Base-by-base conservation (phyloP, 2,329 filamentous ascomycete species). In the Chaetomiaceae sp. region DNA sequence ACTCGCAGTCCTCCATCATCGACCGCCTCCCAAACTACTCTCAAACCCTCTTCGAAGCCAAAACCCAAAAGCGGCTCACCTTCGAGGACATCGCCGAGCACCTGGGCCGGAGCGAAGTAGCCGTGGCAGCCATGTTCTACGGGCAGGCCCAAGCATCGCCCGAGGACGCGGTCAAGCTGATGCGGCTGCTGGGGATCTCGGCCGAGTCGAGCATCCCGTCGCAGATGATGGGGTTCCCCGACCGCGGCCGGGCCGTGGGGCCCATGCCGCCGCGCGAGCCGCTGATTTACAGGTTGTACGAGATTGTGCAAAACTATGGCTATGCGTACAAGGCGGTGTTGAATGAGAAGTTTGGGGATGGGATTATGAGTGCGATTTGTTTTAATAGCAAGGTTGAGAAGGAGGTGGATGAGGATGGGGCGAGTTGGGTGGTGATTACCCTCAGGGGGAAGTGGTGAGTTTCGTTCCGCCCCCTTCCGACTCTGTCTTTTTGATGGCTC, bases 241-340 rank as follows among this genome's bases (percentile, higher is more conserved):
- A 96, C 67, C 81, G 91, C 3, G 91, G 91, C 30, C 77, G 83
- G n/a, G n/a, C n/a, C 47, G 79, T 84, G 0, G 81, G 89, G 1
- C 86, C 89, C 51, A 91, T 93, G 87, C 89, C 88, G 1, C 88
- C 88, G 0, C 83, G 81, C 53, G 89, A 95, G 66, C 89, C 89
- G 4, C 70, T 95, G 60, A 91, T 96, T 65, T 97, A 97, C 69
- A 77, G 92, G 2, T 68, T 96, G 53, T 96, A 89, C 68, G 92
- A 97, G 76, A 87, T 96, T 65, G 85, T 97, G 55, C 91, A 96
- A 73, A 97, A 96, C 68, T 96, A 96, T 64, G 92, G 92, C 1
- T 95, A 96, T 68, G 88, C 91, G 1, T 96, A 95, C 72, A 96
- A 96, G 77, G 91, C 90, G 0, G 81, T 97, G 4, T 67, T 96